Evolutionary conservation across 352 stramenopile species (phyloP).

Genomic region (Phytophthora colocasiae): DNA sequence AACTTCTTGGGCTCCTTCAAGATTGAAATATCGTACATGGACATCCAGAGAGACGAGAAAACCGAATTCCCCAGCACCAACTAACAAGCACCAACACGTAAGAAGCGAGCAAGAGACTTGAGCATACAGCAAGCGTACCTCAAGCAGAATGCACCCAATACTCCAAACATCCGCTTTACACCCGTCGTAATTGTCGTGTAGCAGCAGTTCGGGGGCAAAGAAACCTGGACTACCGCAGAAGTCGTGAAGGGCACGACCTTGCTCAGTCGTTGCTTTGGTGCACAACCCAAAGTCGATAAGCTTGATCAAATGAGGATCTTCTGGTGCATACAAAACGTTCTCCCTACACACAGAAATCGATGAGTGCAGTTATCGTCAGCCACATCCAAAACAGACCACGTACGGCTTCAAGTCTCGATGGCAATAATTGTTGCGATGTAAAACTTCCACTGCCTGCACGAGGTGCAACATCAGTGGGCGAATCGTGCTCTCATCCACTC

Average conservation of each 20-base stretch:
- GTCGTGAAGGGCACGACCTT: conserved; percentile 57
- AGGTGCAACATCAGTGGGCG: conserved; percentile 52
- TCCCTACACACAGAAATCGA: conserved; percentile 42
- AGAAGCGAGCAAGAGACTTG: background rate
- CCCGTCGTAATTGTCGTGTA: conserved; percentile 71
- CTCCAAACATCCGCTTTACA: conserved; percentile 88
- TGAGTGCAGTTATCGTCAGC: background rate
- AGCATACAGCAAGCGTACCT: conserved; percentile 36
- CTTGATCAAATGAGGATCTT: conserved; percentile 55
- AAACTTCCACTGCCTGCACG: conserved; percentile 55
- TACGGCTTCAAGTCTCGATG: conserved; percentile 84
- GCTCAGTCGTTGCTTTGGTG: conserved; percentile 45
- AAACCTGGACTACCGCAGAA: conserved; percentile 88
- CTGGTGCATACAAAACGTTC: conserved; percentile 71
- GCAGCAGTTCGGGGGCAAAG: conserved; percentile 86
- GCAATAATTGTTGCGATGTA: conserved; percentile 77
- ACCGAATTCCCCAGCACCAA: conserved; percentile 75
- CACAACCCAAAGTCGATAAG: conserved; percentile 87
- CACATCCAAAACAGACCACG: conserved; percentile 1
- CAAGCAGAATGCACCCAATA: conserved; percentile 85
- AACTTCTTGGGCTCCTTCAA: conserved; percentile 74
- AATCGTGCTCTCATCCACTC: conserved; percentile 54
- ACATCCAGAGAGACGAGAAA: conserved; percentile 90
- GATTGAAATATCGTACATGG: conserved; percentile 77
- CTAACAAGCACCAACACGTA: conserved; percentile 31